These are phyloP conservation scores for Penicillium sp. DNA, from an alignment of 2,329 filamentous ascomycete genomes.

Conservation along the genomic window DNA sequence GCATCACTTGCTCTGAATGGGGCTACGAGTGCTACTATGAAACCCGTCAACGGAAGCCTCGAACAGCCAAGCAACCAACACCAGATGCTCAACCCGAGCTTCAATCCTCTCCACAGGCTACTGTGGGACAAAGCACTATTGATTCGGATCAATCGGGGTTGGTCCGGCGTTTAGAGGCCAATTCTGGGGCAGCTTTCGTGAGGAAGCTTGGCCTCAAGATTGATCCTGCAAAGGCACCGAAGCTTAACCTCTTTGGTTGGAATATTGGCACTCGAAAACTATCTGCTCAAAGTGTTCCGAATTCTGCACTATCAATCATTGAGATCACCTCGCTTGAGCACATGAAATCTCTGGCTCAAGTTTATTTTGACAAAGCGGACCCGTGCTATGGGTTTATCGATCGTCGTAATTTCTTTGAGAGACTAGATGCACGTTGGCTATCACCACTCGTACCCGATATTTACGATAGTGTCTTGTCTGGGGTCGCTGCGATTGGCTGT, in stretches of 20 bases:
- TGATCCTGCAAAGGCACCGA: conserved; percentile 53
- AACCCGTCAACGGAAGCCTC: conserved; percentile 6
- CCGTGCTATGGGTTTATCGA: conserved; percentile 54
- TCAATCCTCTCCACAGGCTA: neutral
- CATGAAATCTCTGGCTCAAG: conserved; percentile 44
- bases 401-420: conserved; percentile 17
- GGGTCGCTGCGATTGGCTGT: conserved; percentile 54
- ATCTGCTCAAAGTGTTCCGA: conserved; percentile 7
- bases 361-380: conserved; percentile 55
- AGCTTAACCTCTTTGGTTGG: conserved; percentile 57
- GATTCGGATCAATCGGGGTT: conserved; percentile 11
- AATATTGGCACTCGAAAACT: conserved; percentile 43
- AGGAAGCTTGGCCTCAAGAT: conserved; percentile 53
- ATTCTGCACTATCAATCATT: conserved; percentile 34
- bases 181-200: conserved; percentile 57
- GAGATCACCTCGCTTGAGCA: conserved; percentile 49
- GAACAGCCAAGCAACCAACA: conserved; percentile 1
- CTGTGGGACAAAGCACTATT: neutral
- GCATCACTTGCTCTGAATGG: conserved; percentile 28
- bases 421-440: conserved; percentile 22
- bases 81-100: neutral
- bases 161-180: conserved; percentile 49
- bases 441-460: conserved; percentile 24
- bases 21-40: conserved; percentile 31
- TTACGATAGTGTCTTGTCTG: conserved; percentile 51